phyloP scores from a whole-genome alignment of 257 asterid species.

The Nicotiana tomentosiformis region DNA sequence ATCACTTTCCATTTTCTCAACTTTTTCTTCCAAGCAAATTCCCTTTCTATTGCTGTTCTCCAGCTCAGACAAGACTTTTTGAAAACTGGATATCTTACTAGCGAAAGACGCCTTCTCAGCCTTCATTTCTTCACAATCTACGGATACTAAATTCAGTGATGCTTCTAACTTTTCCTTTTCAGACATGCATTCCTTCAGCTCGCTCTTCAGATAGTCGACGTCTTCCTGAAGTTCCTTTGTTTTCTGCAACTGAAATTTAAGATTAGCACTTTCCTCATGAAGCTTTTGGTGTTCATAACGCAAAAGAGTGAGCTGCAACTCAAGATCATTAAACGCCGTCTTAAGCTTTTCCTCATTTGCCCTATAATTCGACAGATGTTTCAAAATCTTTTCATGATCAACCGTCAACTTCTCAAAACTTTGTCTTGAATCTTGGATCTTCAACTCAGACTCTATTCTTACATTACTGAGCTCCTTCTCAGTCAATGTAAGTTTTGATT shows the following conservation, averaged over 20 bases:
- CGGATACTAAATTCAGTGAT: slow-evolving; percentile 24
- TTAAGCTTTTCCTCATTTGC: slow-evolving; percentile 58
- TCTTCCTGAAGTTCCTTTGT: slow-evolving; percentile 46
- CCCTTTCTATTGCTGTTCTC: slow-evolving; percentile 54
- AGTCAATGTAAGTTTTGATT: slow-evolving; percentile 23
- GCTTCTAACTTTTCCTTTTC: slow-evolving; percentile 52
- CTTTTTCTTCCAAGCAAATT: slow-evolving; percentile 43
- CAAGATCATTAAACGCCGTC: slow-evolving; percentile 55
- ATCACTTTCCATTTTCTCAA: slow-evolving; percentile 45
- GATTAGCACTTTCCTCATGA: slow-evolving; percentile 34
- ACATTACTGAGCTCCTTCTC: slow-evolving; percentile 26
- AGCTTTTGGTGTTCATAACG: slow-evolving; percentile 63
- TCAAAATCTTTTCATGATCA: slow-evolving; percentile 47
- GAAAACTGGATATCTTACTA: slow-evolving; percentile 35
- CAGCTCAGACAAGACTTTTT: slow-evolving; percentile 31
- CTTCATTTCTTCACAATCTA: slow-evolving; percentile 45
- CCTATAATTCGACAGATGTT: slow-evolving; percentile 41
- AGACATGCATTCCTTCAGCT: slow-evolving; percentile 32
- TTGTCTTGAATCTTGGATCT: slow-evolving; percentile 33
- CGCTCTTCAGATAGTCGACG: slow-evolving; percentile 35
- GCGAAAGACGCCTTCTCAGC: slow-evolving; percentile 40
- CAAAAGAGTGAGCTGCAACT: slow-evolving; percentile 63
- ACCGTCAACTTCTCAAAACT: slow-evolving; percentile 27
- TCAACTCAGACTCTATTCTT: slow-evolving; percentile 30
- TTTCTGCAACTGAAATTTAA: slow-evolving; percentile 54